phyloP scores from a whole-genome alignment of 768 basidiomycete species.

The Termitomyces sp. region DNA sequence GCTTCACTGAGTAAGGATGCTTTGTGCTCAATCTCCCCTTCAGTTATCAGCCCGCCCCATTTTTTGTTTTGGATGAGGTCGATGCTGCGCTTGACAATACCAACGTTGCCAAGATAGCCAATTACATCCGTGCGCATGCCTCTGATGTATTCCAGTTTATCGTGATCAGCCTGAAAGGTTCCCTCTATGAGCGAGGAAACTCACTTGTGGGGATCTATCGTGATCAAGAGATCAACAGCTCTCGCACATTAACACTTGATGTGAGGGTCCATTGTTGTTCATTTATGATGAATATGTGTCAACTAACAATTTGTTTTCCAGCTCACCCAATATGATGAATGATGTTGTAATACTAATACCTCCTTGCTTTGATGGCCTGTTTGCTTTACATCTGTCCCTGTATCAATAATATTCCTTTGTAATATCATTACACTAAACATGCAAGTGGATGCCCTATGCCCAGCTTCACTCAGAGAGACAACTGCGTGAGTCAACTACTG shows the following conservation, averaged over 20 bases:
- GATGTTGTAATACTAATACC: not conserved
- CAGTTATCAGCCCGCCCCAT: constrained; percentile 94
- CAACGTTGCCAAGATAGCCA: constrained; percentile 95
- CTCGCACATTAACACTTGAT: constrained; percentile 87
- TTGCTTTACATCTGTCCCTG: not conserved
- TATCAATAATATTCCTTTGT: not conserved
- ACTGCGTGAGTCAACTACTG: too few relatives aligned
- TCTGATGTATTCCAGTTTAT: constrained; percentile 91
- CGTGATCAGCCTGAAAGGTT: constrained; percentile 95
- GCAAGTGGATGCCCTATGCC: too few relatives aligned
- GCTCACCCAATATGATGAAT: constrained; percentile 7
- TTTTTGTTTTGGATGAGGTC: constrained; percentile 98
- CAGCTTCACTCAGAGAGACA: too few relatives aligned
- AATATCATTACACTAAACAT: not conserved
- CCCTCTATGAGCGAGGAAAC: constrained; percentile 85
- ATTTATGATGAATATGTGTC: not conserved
- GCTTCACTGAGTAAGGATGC: constrained; percentile 1
- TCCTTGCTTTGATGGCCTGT: not conserved
- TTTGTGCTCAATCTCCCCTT: not conserved
- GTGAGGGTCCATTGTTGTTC: constrained; percentile 38
- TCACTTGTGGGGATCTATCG: constrained; percentile 93
- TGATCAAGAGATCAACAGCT: constrained; percentile 92
- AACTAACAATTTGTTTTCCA: not conserved
- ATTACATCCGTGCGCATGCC: constrained; percentile 85
- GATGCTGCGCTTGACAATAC: constrained; percentile 98